A percentile compares a stretch with the other conserved stretches of the same genome.
Conservation (phyloP, 108 stramenopile genomes). For the Nitzschia sp. region DNA sequence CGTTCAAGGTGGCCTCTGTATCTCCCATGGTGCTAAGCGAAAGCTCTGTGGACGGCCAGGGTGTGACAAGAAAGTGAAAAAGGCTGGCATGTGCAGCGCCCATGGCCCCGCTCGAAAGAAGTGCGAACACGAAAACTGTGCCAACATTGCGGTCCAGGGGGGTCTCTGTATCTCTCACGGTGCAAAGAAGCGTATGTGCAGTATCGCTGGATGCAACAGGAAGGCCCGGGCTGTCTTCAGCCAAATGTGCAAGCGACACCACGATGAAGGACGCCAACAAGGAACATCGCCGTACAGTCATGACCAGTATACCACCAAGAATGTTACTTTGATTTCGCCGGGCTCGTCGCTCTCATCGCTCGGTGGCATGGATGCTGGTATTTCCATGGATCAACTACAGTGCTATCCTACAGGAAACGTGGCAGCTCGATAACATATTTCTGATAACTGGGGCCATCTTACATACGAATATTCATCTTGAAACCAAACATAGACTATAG, state of each 20-base stretch:
- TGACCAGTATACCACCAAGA: no score
- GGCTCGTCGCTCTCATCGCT: no score
- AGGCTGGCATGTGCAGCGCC: slow-evolving; percentile 79
- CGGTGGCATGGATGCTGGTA: no score
- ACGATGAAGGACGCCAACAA: slow-evolving; percentile 52
- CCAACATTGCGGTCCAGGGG: slow-evolving; percentile 85
- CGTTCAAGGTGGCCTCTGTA: slow-evolving; percentile 88
- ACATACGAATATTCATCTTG: no score
- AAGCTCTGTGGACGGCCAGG: slow-evolving; percentile 77
- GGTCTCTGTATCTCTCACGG: slow-evolving; percentile 86
- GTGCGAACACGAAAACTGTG: slow-evolving; percentile 65
- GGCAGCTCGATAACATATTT: no score
- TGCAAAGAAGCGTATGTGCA: slow-evolving; percentile 82
- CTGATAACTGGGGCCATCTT: no score
- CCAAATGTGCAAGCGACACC: slow-evolving; percentile 88
- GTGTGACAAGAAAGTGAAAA: slow-evolving; percentile 85
- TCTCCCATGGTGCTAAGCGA: slow-evolving; percentile 82
- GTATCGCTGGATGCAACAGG: slow-evolving; percentile 58
- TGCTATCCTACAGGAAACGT: no score
- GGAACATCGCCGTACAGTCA: no score
- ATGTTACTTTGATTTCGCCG: no score
- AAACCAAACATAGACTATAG: no score
- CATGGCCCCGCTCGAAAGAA: slow-evolving; percentile 85
- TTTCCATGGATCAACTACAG: no score
- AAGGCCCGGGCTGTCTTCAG: slow-evolving; percentile 74